phyloP scores from a whole-genome alignment of 345 rosid genomes.

The Xanthoceras sorbifolium region DNA sequence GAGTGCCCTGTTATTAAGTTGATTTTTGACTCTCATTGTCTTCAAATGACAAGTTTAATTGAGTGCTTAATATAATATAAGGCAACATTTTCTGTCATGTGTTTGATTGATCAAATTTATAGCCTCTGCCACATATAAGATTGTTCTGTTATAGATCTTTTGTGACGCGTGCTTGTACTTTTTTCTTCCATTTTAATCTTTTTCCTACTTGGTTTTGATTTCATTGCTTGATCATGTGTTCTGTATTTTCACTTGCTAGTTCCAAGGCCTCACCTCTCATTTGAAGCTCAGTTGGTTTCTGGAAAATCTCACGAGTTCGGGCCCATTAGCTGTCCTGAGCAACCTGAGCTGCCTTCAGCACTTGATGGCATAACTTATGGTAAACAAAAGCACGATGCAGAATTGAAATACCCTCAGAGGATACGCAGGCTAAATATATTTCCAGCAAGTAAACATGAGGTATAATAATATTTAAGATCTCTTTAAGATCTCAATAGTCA shows the following conservation, averaged over 20 bases:
- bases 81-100: not conserved
- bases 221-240: conserved; percentile 5
- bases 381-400: conserved; percentile 83
- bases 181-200: not conserved
- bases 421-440: conserved; percentile 87
- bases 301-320: conserved; percentile 87
- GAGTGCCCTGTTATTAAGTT: not conserved
- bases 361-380: conserved; percentile 54
- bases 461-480: conserved; percentile 20
- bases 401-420: conserved; percentile 85
- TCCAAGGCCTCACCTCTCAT: conserved; percentile 93
- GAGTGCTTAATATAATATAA: not conserved
- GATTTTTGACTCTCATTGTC: not conserved
- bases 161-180: not conserved
- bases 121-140: not conserved
- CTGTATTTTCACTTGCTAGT: conserved; percentile 49
- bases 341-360: conserved; percentile 58
- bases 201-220: conserved; percentile 4
- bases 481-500: conserved; percentile 2
- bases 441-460: conserved; percentile 84
- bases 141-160: not conserved
- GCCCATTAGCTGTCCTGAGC: conserved; percentile 74
- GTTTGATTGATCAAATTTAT: not conserved
- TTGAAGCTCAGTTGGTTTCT: conserved; percentile 98
- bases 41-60: not conserved